Base-by-base conservation (phyloP, 345 rosid species). In the Brassica carinata region DNA sequence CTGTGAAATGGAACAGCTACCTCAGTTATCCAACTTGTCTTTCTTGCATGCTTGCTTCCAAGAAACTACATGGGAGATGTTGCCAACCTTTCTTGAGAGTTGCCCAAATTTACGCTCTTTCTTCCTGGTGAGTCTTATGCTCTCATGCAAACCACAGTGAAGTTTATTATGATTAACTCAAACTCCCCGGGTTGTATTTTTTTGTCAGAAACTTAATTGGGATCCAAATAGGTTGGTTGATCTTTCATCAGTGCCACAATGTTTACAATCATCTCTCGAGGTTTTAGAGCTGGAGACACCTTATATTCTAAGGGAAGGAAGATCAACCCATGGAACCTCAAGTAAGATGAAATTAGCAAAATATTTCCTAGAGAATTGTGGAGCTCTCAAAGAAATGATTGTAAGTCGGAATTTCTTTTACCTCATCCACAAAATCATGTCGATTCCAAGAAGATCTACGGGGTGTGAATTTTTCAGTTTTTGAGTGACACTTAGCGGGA, bases 271-370 rank as follows among this genome's bases (percentile, higher is more conserved):
- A 65, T 66, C 77, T 8, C 53, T 79, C 18, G 82, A 79, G 73
- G 40, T 66, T 67, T 68, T 73, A 73, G 64, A 79, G 38, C 64
- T 79, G 13, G 73, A 79, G 73, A 58, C 77, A 18, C 5, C 7
- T 8, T 57, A 5, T 2, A 0, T 0, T 7, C 27, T 38, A 8
- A 57, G 29, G 67, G 36, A 72, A 78, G 76, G 76, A 36, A 64
- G 2, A 51, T 71, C 72, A 8, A 53, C 40, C 7, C 7, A n/a
- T 0, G 77, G 73, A 67, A 40, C 77, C 5, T 5, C 62, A 9
- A 66, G 63, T 67, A 73, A 79, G 68, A 73, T 38, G 77, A 79
- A 73, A 73, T 8, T 79, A 59, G 77, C 77, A 38, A 72, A 79
- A 23, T 79, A 72, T 7, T 79, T 79, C 67, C 8, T 72, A 26